Evolutionary conservation across 176 grass and related monocot species (phyloP), one percentile per base, ranked within the genome.

Genomic region (Dendrocalamus sinicus): DNA sequence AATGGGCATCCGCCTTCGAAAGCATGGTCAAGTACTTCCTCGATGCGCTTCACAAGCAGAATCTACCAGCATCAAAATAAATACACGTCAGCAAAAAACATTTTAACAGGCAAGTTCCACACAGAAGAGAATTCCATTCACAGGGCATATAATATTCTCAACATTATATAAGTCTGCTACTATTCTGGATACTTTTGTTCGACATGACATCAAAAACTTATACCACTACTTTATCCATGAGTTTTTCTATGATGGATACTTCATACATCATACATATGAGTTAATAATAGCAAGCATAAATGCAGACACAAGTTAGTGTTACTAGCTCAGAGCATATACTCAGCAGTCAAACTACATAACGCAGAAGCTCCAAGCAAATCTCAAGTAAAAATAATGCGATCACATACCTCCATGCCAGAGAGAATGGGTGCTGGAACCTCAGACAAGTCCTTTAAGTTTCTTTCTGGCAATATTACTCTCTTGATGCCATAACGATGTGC

Each of bases 381-480:
- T 64, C 20, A 78, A 70, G 23, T 66, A 88, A 62, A 40, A 59
- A 78, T 40, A 75, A 50, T 35, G 69, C 48, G 50, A 87, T 5
- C 43, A 64, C 37, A 30, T 92, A 99, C 96, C 96, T 99, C 96
- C 80, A 96, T 83, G 86, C 86, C 90, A 76, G 93, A 69, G 76
- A 96, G 93, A 82, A 99, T 86, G 20, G 93, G 81, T 35, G 92
- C 78, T 44, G 96, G 94, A 87, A 99, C 89, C 86, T 99, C 96
- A 54, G 90, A 76, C 71, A 99, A 84, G 84, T 99, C 96, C 86
- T 99, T 99, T 78, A 89, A 85, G 69, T 99, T 99, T 63, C 96
- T 88, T 90, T 94, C 94, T 71, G 96, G 96, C 70, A 99, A 91
- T 80, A 99, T 99, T 76, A 99, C 92, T 88, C 96, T 90, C 86